These are phyloP conservation scores for Lactarius deliciosus DNA, from an alignment of 768 basidiomycete genomes.

Conservation along the genomic window DNA sequence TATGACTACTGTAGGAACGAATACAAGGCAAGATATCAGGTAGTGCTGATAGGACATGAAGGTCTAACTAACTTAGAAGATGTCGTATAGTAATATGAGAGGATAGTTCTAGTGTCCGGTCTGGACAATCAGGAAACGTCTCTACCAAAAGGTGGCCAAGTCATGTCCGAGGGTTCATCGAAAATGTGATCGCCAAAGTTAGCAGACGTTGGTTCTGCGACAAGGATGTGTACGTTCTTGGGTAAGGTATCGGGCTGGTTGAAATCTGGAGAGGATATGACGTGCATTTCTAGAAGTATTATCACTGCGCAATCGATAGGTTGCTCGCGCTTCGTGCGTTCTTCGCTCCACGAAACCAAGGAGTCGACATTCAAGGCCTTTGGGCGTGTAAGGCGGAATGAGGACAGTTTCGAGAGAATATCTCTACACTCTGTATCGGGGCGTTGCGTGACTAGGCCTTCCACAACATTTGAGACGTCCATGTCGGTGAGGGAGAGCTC, in stretches of 20 bases:
- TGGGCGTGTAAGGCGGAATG: slow-evolving; percentile 21
- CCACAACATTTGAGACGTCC: slow-evolving; percentile 21
- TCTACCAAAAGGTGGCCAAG: slow-evolving; percentile 27
- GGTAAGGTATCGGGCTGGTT: slow-evolving; percentile 11
- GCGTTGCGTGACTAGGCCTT: background rate
- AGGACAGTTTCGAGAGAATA: slow-evolving; percentile 6
- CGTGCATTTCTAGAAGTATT: slow-evolving; percentile 16
- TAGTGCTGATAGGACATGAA: slow-evolving; percentile 12
- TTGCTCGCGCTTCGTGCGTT: slow-evolving; percentile 1
- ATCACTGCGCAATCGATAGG: slow-evolving; percentile 9
- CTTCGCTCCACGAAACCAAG: slow-evolving; percentile 17
- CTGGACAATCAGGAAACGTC: slow-evolving; percentile 14
- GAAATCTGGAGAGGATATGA: background rate
- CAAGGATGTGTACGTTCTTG: slow-evolving; percentile 20
- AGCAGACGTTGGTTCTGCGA: background rate
- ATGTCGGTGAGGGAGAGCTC: slow-evolving; percentile 22
- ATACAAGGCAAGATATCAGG: background rate
- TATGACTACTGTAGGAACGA: background rate
- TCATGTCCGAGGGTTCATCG: slow-evolving; percentile 29
- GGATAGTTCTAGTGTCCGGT: background rate
- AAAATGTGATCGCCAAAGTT: slow-evolving; percentile 9
- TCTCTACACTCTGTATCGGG: background rate
- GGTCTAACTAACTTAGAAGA: slow-evolving; percentile 13
- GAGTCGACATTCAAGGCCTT: slow-evolving; percentile 20
- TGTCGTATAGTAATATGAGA: background rate